These are phyloP conservation scores for Petasospora fabianii DNA, from an alignment of 1,139 yeast species.

Conservation along the genomic window DNA sequence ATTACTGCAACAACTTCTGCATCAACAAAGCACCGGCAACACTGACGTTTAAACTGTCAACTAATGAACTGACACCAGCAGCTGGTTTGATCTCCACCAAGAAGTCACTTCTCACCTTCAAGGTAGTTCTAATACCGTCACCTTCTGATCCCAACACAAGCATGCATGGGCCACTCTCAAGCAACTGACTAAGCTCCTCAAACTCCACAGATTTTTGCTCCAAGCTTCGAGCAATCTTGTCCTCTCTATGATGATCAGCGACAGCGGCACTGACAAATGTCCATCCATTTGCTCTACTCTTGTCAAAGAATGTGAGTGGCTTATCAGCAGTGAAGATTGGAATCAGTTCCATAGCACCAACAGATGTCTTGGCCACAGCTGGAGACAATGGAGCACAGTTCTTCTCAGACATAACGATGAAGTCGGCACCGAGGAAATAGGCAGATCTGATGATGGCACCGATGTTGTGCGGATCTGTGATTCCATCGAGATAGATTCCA, in stretches of 20 bases:
- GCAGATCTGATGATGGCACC: slow-evolving; percentile 87
- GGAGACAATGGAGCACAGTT: slow-evolving; percentile 77
- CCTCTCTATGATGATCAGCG: slow-evolving; percentile 27
- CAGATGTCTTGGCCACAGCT: slow-evolving; percentile 73
- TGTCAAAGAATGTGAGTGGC: slow-evolving; percentile 60
- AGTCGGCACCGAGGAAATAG: slow-evolving; percentile 80
- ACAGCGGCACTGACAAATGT: slow-evolving; percentile 59
- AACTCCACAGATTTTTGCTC: slow-evolving; percentile 37
- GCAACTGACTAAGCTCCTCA: slow-evolving; percentile 41
- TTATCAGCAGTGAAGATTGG: slow-evolving; percentile 55
- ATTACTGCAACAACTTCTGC: slow-evolving; percentile 34
- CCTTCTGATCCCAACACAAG: slow-evolving; percentile 86
- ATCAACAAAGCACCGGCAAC: slow-evolving; percentile 79
- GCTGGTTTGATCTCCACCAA: slow-evolving; percentile 49
- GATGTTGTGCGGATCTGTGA: slow-evolving; percentile 86
- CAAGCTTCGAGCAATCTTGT: slow-evolving; percentile 27
- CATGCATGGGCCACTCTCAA: slow-evolving; percentile 54
- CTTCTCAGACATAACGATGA: slow-evolving; percentile 64
- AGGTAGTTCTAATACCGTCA: slow-evolving; percentile 66
- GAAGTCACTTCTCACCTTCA: slow-evolving; percentile 61
- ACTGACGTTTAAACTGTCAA: slow-evolving; percentile 85
- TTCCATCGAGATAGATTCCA: slow-evolving; percentile 75
- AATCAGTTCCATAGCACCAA: slow-evolving; percentile 82
- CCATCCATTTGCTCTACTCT: slow-evolving; percentile 60
- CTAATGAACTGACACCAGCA: slow-evolving; percentile 36